These are phyloP conservation scores for Pinus albicaulis DNA, from an alignment of 75 land plant genomes.

Conservation along the genomic window DNA sequence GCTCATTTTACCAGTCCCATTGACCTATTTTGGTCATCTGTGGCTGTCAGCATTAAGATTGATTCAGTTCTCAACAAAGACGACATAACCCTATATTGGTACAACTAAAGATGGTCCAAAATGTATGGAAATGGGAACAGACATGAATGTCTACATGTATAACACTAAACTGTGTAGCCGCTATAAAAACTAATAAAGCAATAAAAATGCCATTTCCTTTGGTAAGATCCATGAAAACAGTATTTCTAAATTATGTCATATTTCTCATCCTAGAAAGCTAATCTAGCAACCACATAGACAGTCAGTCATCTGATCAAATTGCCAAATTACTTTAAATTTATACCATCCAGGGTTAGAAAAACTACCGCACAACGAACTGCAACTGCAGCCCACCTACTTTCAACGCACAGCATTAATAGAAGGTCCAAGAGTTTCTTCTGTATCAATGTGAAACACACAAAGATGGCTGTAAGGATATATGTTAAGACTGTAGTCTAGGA, in stretches of 20 bases:
- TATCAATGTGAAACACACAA: conserved; percentile 2
- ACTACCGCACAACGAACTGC: conserved; percentile 89
- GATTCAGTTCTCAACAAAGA: neutral
- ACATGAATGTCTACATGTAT: neutral
- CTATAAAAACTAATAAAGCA: neutral
- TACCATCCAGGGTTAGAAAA: neutral
- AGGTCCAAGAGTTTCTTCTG: conserved; percentile 85
- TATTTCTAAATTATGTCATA: too few relatives aligned
- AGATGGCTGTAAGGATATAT: neutral
- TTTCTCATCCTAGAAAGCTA: neutral
- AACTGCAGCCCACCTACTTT: conserved; percentile 88
- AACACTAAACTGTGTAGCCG: neutral
- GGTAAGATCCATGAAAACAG: neutral
- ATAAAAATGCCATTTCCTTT: neutral
- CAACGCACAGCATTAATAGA: conserved; percentile 80
- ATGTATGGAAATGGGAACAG: neutral
- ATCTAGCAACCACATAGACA: too few relatives aligned
- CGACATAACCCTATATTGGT: neutral
- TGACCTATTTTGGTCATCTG: too few relatives aligned
- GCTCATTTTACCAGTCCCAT: too few relatives aligned
- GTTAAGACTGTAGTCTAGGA: neutral
- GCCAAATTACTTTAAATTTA: too few relatives aligned
- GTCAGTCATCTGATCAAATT: too few relatives aligned
- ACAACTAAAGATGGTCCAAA: neutral
- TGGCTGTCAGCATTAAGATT: too few relatives aligned